These are phyloP conservation scores for Dothideomycetes sp. DNA, from an alignment of 2,329 filamentous ascomycete species.

Conservation along the genomic window DNA sequence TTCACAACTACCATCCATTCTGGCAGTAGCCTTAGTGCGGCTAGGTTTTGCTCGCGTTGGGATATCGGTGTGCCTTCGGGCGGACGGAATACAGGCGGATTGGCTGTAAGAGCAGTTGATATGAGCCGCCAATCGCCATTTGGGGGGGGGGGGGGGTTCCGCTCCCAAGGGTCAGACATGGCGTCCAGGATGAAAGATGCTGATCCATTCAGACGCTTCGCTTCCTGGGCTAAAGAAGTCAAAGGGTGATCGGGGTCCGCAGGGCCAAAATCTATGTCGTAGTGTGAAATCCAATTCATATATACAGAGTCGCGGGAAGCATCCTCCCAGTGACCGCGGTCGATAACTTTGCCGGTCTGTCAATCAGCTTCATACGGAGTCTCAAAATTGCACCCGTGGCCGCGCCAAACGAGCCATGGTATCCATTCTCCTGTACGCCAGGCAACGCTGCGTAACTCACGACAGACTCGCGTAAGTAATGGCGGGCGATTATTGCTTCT, in stretches of 20 bases:
- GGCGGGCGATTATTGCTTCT: conserved; percentile 11
- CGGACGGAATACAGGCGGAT: not conserved
- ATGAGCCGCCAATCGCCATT: too few relatives aligned
- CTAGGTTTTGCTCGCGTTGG: not conserved
- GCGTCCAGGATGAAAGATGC: conserved; percentile 8
- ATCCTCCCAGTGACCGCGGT: conserved; percentile 3
- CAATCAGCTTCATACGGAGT: conserved; percentile 3
- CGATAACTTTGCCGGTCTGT: conserved; percentile 1
- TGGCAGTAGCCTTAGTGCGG: conserved; percentile 6
- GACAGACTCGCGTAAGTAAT: conserved; percentile 13
- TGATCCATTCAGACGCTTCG: conserved; percentile 3
- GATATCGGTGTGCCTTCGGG: not conserved
- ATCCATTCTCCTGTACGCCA: conserved; percentile 5
- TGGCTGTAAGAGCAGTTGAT: too few relatives aligned
- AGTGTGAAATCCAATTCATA: conserved; percentile 1
- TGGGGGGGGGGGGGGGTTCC: too few relatives aligned
- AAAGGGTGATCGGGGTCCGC: not conserved
- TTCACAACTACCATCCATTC: conserved; percentile 13
- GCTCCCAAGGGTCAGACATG: not conserved
- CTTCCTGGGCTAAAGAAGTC: conserved; percentile 7
- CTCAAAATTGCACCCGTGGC: not conserved
- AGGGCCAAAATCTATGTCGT: conserved; percentile 1
- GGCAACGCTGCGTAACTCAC: conserved; percentile 14
- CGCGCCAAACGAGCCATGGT: not conserved
- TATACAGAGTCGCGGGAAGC: conserved; percentile 1